phyloP scores from a whole-genome alignment of 371 early-diverging fungal genomes.

The Lichtheimia ramosa region DNA sequence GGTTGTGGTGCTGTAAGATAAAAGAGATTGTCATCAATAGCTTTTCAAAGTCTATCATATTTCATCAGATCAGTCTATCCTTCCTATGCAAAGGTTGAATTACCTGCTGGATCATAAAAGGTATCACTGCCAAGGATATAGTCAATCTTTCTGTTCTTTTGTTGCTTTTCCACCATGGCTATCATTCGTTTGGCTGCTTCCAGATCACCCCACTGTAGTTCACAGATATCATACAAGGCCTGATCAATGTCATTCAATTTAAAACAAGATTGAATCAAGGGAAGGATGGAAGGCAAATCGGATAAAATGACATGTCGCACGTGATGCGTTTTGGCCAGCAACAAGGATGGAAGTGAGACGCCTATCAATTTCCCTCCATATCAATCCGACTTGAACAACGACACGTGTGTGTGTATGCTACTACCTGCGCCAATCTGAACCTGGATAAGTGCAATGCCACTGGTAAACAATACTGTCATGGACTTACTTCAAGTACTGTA shows the following conservation, averaged over 20 bases:
- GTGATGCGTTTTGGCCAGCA: conserved; percentile 31
- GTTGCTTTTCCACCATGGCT: conserved; percentile 14
- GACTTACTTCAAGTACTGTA: conserved; percentile 34
- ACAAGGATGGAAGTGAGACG: conserved; percentile 53
- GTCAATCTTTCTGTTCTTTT: conserved; percentile 34
- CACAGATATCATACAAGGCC: conserved; percentile 8
- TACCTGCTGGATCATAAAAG: conserved; percentile 60
- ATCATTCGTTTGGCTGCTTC: conserved; percentile 29
- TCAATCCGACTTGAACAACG: no score
- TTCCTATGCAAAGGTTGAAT: neutral
- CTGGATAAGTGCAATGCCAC: neutral
- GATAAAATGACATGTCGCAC: conserved; percentile 32
- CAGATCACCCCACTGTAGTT: conserved; percentile 49
- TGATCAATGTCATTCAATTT: conserved; percentile 27
- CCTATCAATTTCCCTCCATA: conserved; percentile 18
- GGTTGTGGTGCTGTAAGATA: no score
- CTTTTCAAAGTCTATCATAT: no score
- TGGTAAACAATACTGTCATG: neutral
- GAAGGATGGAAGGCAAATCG: conserved; percentile 40
- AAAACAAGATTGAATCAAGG: conserved; percentile 38
- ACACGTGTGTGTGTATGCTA: neutral
- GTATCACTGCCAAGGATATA: conserved; percentile 59
- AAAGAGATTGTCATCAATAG: no score
- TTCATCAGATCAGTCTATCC: no score
- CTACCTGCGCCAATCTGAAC: conserved; percentile 8